Evolutionary conservation across 2,329 filamentous ascomycete species (phyloP).

Genomic region (Sporothrix variecibatus): DNA sequence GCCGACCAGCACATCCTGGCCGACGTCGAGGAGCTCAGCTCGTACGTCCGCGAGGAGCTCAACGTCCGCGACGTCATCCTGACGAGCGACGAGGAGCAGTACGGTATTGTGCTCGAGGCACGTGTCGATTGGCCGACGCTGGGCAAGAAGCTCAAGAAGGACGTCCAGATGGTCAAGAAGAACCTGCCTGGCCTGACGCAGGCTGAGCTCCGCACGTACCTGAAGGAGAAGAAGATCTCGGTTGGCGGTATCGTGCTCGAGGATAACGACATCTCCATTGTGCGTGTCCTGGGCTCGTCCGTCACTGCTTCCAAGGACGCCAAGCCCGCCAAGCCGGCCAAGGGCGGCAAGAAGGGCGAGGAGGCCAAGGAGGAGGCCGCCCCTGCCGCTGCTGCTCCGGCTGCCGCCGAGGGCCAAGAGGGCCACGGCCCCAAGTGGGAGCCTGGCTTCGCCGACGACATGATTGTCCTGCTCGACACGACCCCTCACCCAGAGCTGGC

Average conservation of each 20-base stretch:
- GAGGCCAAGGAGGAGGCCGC: not conserved
- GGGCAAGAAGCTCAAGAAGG: conserved; percentile 97
- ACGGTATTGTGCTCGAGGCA: conserved; percentile 89
- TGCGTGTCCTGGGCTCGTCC: conserved; percentile 74
- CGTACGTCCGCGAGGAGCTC: conserved; percentile 89
- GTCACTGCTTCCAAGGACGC: conserved; percentile 46
- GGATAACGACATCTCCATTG: conserved; percentile 80
- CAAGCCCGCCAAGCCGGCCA: conserved; percentile 34
- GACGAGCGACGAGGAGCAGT: conserved; percentile 83
- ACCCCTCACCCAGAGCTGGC: conserved; percentile 80
- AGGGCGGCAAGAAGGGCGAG: conserved; percentile 50
- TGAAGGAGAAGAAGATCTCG: conserved; percentile 70
- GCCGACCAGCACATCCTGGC: conserved; percentile 83
- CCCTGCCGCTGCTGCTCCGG: not conserved
- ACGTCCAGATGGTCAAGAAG: conserved; percentile 88
- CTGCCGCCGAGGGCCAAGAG: not conserved
- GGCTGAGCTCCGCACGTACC: conserved; percentile 77
- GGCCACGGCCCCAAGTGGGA: conserved; percentile 30
- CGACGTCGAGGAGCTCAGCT: conserved; percentile 80
- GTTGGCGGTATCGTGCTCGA: conserved; percentile 85
- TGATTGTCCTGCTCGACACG: conserved; percentile 82
- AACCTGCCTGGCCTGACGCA: conserved; percentile 77
- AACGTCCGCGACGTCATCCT: conserved; percentile 86
- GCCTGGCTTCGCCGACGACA: conserved; percentile 52
- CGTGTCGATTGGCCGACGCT: conserved; percentile 90